Conservation (phyloP, 2,329 filamentous ascomycete genomes). For the Colletotrichum somersetense region DNA sequence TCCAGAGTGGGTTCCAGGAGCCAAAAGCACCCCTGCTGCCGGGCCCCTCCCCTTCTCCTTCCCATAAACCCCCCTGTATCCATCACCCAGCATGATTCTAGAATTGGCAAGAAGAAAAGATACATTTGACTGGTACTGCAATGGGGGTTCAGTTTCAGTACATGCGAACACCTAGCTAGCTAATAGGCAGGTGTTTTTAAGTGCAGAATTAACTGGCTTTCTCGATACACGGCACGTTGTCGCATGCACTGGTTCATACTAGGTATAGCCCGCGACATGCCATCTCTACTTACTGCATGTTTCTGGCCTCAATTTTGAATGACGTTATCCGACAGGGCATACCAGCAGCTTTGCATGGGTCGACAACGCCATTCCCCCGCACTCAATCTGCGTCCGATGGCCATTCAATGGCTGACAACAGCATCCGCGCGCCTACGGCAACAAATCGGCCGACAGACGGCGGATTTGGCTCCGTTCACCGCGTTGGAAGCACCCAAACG, state of each 20-base stretch:
- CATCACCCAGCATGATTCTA: constrained; percentile 36
- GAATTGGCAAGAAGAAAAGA: constrained; percentile 41
- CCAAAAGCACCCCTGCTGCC: constrained; percentile 33
- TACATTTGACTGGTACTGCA: constrained; percentile 32
- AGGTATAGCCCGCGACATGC: background rate
- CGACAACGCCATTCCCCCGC: constrained; percentile 26
- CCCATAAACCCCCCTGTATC: constrained; percentile 28
- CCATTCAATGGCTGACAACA: constrained; percentile 11
- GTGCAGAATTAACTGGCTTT: background rate
- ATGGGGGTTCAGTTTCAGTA: background rate
- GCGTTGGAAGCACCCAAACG: background rate
- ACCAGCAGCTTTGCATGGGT: constrained; percentile 12
- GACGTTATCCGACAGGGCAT: constrained; percentile 36
- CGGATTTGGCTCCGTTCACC: background rate
- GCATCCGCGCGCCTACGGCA: background rate
- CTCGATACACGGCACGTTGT: background rate
- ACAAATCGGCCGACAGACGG: background rate
- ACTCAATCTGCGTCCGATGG: constrained; percentile 6
- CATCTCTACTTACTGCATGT: background rate
- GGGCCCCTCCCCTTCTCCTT: constrained; percentile 24
- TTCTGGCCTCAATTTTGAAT: constrained; percentile 1
- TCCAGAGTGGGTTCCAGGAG: constrained; percentile 33
- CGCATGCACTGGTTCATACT: background rate
- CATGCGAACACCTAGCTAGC: background rate
- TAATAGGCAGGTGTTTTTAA: background rate